phyloP scores from a whole-genome alignment of 306 rosid species.

The Phaseolus lunatus region DNA sequence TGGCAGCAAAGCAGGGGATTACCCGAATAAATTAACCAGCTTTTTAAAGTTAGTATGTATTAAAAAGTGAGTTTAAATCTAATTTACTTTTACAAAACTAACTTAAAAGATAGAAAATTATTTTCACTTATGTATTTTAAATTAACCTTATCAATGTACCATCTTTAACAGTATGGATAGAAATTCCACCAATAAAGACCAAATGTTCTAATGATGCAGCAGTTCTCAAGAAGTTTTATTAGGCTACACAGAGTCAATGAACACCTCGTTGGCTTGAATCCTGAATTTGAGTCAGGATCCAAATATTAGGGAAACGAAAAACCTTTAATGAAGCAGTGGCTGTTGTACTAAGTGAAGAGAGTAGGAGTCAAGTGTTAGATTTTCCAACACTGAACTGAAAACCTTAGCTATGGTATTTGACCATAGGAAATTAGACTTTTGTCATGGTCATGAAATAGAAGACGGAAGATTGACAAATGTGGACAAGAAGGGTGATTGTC shows the following conservation, averaged over 20 bases:
- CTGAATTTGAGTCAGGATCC: background rate
- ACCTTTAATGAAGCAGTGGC: background rate
- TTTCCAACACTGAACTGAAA: background rate
- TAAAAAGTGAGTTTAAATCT: too few relatives aligned
- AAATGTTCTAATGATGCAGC: background rate
- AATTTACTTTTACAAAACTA: too few relatives aligned
- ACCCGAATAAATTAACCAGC: background rate
- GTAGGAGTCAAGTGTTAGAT: background rate
- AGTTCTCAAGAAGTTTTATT: background rate
- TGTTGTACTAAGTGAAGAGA: background rate
- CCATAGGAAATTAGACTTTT: background rate
- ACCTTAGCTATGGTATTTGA: background rate
- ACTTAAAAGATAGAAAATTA: too few relatives aligned
- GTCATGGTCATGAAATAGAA: background rate
- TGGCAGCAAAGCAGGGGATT: background rate
- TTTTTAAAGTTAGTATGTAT: too few relatives aligned
- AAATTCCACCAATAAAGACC: background rate
- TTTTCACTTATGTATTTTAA: too few relatives aligned
- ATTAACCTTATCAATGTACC: too few relatives aligned
- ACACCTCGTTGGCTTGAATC: background rate
- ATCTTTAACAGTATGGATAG: background rate
- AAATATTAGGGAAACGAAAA: background rate
- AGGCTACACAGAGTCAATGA: background rate
- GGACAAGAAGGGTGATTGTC: background rate
- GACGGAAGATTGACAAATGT: background rate